Conservation (phyloP, 164 flowering plant species). For the Stephania cephalantha region DNA sequence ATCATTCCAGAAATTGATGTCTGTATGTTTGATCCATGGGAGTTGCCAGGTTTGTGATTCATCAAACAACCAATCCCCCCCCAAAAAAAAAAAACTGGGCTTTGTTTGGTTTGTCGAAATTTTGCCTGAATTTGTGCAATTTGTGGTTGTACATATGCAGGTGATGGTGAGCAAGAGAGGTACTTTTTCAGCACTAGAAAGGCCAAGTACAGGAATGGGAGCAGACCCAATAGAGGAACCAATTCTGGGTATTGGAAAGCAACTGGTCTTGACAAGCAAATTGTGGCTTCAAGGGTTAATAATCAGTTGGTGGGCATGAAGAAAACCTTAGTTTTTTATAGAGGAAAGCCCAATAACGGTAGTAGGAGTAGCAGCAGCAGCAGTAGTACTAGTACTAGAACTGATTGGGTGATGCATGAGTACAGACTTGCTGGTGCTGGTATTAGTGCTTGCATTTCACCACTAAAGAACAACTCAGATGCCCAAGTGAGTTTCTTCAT, state of each 20-base stretch:
- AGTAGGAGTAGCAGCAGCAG: too few relatives aligned
- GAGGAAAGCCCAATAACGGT: slow-evolving; percentile 45
- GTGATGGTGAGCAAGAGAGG: slow-evolving; percentile 46
- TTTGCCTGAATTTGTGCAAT: background rate
- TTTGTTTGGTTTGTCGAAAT: background rate
- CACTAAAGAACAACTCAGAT: slow-evolving; percentile 14
- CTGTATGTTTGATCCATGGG: slow-evolving; percentile 63
- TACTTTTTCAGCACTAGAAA: slow-evolving; percentile 61
- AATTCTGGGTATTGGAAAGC: slow-evolving; percentile 69
- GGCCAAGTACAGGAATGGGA: slow-evolving; percentile 38
- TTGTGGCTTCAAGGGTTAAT: slow-evolving; percentile 25
- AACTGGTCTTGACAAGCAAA: slow-evolving; percentile 45
- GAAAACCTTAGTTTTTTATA: slow-evolving; percentile 59
- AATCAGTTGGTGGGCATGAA: slow-evolving; percentile 43
- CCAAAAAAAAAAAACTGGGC: too few relatives aligned
- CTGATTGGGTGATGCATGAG: slow-evolving; percentile 86
- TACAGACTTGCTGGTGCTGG: slow-evolving; percentile 42
- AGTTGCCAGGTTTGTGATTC: slow-evolving; percentile 52
- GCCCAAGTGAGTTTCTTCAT: slow-evolving; percentile 22
- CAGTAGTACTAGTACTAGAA: slow-evolving; percentile 17
- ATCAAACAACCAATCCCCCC: too few relatives aligned
- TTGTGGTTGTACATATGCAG: slow-evolving; percentile 18
- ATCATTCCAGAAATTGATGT: slow-evolving; percentile 64
- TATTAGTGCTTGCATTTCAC: slow-evolving; percentile 13
- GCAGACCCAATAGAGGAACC: slow-evolving; percentile 35